Evolutionary conservation across 805 yeast genomes (phyloP).

Genomic region (Wickerhamiella azymoides): DNA sequence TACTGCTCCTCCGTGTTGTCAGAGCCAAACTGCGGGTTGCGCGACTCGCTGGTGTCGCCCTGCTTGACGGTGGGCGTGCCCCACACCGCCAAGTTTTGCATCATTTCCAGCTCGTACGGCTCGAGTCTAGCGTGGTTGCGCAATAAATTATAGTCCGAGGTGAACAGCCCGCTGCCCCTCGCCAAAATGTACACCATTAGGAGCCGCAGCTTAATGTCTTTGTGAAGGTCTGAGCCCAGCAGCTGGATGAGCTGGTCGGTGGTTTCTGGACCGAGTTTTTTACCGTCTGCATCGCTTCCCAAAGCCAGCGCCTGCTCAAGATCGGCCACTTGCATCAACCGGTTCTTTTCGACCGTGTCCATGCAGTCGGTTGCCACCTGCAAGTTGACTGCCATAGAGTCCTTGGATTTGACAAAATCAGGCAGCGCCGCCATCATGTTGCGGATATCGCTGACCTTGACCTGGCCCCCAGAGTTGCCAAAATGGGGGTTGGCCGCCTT

Average conservation of each 20-base stretch:
- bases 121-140: slow-evolving; percentile 37
- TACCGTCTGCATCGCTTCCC: slow-evolving; percentile 58
- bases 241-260: slow-evolving; percentile 48
- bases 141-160: slow-evolving; percentile 57
- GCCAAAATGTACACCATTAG: slow-evolving; percentile 62
- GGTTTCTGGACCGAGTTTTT: slow-evolving; percentile 38
- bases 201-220: slow-evolving; percentile 53
- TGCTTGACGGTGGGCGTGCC: slow-evolving; percentile 30
- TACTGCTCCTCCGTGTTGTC: slow-evolving; percentile 32
- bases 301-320: slow-evolving; percentile 73
- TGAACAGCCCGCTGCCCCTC: slow-evolving; percentile 64
- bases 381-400: slow-evolving; percentile 25
- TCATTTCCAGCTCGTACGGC: slow-evolving; percentile 35
- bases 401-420: slow-evolving; percentile 25
- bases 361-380: slow-evolving; percentile 46
- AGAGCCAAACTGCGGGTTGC: slow-evolving; percentile 6
- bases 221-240: slow-evolving; percentile 32
- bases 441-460: slow-evolving; percentile 55
- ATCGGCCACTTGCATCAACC: slow-evolving; percentile 61
- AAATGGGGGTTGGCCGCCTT: slow-evolving; percentile 60
- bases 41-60: slow-evolving; percentile 15
- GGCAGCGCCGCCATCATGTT: slow-evolving; percentile 43
- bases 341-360: slow-evolving; percentile 40
- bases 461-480: slow-evolving; percentile 52
- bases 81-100: slow-evolving; percentile 42